Conservation (phyloP, 2,329 filamentous ascomycete species). For the Cryphonectria naterciae region DNA sequence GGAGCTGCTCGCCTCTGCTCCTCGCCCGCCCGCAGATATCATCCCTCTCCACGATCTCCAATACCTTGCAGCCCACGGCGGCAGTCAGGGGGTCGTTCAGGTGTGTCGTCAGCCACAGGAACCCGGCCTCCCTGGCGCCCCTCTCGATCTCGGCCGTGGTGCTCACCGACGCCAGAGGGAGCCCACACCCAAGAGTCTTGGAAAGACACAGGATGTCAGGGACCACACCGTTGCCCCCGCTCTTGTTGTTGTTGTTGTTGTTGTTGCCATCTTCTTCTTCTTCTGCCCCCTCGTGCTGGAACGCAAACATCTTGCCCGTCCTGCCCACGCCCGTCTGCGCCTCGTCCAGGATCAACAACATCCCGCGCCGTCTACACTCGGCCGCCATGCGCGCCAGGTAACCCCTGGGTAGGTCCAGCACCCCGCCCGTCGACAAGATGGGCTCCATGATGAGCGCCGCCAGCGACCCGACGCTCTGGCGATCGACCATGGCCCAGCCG, state of each 20-base stretch:
- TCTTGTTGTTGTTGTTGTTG: too few species aligned
- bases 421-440: slow-evolving; percentile 60
- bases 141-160: slow-evolving; percentile 53
- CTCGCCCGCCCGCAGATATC: slow-evolving; percentile 46
- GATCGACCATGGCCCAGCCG: slow-evolving; percentile 64
- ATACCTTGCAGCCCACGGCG: slow-evolving; percentile 57
- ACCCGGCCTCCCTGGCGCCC: slow-evolving; percentile 48
- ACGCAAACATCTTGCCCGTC: slow-evolving; percentile 62
- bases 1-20: slow-evolving; percentile 47
- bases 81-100: slow-evolving; percentile 58
- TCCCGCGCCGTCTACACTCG: slow-evolving; percentile 57
- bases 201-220: slow-evolving; percentile 55
- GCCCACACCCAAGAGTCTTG: slow-evolving; percentile 59
- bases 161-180: slow-evolving; percentile 54
- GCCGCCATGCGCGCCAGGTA: slow-evolving; percentile 57
- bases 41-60: slow-evolving; percentile 57
- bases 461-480: slow-evolving; percentile 61
- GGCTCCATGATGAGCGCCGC: slow-evolving; percentile 67
- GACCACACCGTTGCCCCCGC: slow-evolving; percentile 36
- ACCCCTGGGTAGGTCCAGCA: slow-evolving; percentile 57
- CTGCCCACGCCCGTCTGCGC: slow-evolving; percentile 63
- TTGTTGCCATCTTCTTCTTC: too few species aligned
- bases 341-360: slow-evolving; percentile 64
- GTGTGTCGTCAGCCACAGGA: slow-evolving; percentile 57
- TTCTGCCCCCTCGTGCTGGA: slow-evolving; percentile 52